Evolutionary conservation across 2,329 filamentous ascomycete genomes (phyloP).

Genomic region (Lasiodiplodia gonubiensis): DNA sequence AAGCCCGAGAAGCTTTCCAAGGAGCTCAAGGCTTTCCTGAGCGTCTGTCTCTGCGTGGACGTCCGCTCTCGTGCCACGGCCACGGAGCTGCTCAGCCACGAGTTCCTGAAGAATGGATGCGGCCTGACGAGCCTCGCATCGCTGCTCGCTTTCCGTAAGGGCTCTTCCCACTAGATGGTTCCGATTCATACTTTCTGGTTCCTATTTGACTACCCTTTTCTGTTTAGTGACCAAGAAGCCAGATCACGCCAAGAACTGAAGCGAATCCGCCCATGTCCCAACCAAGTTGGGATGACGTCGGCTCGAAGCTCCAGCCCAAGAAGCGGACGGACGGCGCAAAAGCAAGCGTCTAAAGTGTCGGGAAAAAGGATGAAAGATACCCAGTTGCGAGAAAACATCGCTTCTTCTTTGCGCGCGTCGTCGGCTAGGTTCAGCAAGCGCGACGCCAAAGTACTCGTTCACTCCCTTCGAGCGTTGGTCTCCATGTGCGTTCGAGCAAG

Average conservation of each 20-base stretch:
- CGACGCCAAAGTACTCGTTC: conserved; percentile 8
- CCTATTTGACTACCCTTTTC: conserved; percentile 24
- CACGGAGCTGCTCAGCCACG: conserved; percentile 85
- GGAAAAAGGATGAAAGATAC: conserved; percentile 28
- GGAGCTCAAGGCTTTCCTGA: conserved; percentile 96
- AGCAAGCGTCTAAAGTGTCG: conserved; percentile 6
- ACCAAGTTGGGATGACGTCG: background rate
- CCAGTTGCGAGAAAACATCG: conserved; percentile 18
- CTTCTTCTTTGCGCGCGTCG: conserved; percentile 15
- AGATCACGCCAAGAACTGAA: background rate
- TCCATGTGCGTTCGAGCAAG: conserved; percentile 22
- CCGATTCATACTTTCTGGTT: conserved; percentile 20
- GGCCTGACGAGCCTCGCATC: conserved; percentile 81
- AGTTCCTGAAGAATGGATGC: conserved; percentile 94
- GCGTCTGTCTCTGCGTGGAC: conserved; percentile 94
- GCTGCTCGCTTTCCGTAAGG: conserved; percentile 81
- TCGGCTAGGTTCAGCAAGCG: conserved; percentile 13
- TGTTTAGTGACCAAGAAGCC: background rate
- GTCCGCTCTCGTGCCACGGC: conserved; percentile 93
- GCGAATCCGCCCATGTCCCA: background rate
- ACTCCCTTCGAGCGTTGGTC: conserved; percentile 14
- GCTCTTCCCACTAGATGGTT: conserved; percentile 57
- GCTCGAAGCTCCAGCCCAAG: background rate
- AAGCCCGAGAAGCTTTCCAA: conserved; percentile 98
- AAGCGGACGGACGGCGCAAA: background rate